These are phyloP conservation scores for Phialophora verrucosa DNA, from an alignment of 2,329 filamentous ascomycete genomes.

Conservation along the genomic window DNA sequence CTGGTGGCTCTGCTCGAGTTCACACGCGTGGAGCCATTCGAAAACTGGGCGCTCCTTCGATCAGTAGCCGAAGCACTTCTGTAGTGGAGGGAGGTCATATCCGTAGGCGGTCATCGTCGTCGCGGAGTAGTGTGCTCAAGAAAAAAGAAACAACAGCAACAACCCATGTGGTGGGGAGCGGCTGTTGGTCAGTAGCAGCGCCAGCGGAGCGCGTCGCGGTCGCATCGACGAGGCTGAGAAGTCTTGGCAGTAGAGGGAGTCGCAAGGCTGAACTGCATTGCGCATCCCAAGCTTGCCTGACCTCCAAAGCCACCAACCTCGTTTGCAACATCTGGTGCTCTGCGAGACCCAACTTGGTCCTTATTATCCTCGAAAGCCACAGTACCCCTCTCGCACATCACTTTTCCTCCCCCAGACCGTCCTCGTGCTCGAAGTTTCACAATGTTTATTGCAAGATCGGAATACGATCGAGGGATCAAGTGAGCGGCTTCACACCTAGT, in stretches of 20 bases:
- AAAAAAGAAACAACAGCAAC: background rate
- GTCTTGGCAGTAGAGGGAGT: constrained; percentile 5
- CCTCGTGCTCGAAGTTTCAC: background rate
- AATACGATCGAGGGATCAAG: constrained; percentile 99
- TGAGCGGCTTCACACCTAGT: constrained; percentile 54
- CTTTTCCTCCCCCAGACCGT: background rate
- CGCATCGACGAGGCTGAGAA: constrained; percentile 18
- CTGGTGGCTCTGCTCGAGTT: constrained; percentile 37
- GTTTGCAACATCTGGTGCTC: background rate
- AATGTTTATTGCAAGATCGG: constrained; percentile 99
- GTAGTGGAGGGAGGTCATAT: constrained; percentile 39
- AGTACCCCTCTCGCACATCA: background rate
- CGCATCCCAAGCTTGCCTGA: constrained; percentile 18
- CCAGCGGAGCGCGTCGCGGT: constrained; percentile 4
- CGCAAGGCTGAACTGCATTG: constrained; percentile 21
- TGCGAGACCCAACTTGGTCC: background rate
- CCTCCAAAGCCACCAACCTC: background rate
- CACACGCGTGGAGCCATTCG: constrained; percentile 35
- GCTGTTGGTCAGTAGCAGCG: background rate
- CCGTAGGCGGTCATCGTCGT: constrained; percentile 21
- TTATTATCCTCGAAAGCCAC: background rate
- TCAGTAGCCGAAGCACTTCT: constrained; percentile 40
- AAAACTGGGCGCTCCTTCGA: constrained; percentile 33
- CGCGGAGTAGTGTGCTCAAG: background rate
- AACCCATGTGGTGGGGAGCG: background rate